Evolutionary conservation across 371 early-diverging fungal species (phyloP).

Genomic region (Apophysomyces ossiformis): DNA sequence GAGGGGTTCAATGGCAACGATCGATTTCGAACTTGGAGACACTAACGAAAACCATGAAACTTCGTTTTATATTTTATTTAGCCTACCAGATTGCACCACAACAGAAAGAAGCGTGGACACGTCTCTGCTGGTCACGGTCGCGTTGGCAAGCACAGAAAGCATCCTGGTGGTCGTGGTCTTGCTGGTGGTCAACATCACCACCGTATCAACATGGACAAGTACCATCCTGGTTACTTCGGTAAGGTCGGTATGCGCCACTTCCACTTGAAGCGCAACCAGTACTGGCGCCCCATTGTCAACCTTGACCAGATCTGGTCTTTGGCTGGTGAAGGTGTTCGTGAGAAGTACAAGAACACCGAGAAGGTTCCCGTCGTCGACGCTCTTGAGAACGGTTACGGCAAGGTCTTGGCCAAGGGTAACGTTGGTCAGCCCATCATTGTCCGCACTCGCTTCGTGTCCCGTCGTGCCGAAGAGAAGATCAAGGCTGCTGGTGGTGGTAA

Average conservation of each 20-base stretch:
- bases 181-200: slow-evolving; percentile 99
- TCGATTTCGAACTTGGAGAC: not conserved
- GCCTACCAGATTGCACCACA: slow-evolving; percentile 88
- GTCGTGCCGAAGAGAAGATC: slow-evolving; percentile 98
- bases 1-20: not conserved
- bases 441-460: slow-evolving; percentile 96
- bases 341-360: slow-evolving; percentile 87
- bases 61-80: slow-evolving; percentile 28
- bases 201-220: slow-evolving; percentile 99
- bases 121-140: slow-evolving; percentile 96
- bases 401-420: slow-evolving; percentile 97
- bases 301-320: slow-evolving; percentile 95
- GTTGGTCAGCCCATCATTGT: slow-evolving; percentile 97
- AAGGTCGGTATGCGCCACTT: slow-evolving; percentile 99
- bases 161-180: slow-evolving; percentile 99
- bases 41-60: no score
- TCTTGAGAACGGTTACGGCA: slow-evolving; percentile 92
- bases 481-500: slow-evolving; percentile 95
- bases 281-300: slow-evolving; percentile 91
- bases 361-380: slow-evolving; percentile 95
- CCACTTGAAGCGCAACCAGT: slow-evolving; percentile 95
- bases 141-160: slow-evolving; percentile 99
- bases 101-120: slow-evolving; percentile 92
- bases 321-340: slow-evolving; percentile 91
- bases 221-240: slow-evolving; percentile 99